A percentile compares a stretch with the other conserved stretches of the same genome.
These are phyloP conservation scores for Aspergillus unguis DNA, from an alignment of 2,329 filamentous ascomycete species.

Conservation along the genomic window DNA sequence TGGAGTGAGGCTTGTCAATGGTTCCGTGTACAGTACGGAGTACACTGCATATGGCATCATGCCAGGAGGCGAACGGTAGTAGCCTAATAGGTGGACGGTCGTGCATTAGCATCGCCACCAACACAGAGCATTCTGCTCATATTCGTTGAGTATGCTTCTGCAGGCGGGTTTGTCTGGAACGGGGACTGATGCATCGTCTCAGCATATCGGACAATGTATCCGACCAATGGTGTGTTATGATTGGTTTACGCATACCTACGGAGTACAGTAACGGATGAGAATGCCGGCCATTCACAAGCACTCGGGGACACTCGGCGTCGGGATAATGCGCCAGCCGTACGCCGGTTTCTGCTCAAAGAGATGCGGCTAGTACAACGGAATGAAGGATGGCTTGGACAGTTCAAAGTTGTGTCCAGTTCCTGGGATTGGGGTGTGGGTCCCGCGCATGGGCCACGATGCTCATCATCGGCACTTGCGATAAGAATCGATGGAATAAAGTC, in stretches of 20 bases:
- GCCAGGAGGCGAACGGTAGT: background rate
- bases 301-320: background rate
- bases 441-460: background rate
- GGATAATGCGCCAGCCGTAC: background rate
- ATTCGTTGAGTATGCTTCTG: conserved; percentile 14
- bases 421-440: background rate
- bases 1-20: conserved; percentile 5
- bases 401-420: background rate
- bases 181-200: conserved; percentile 19
- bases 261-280: background rate
- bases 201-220: background rate
- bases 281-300: background rate
- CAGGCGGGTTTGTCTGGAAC: conserved; percentile 19
- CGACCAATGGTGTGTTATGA: background rate
- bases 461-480: too few species aligned
- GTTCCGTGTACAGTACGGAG: background rate
- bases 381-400: background rate
- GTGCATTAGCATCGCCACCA: conserved; percentile 18
- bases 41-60: conserved; percentile 4
- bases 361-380: background rate
- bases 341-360: background rate
- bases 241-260: background rate
- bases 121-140: conserved; percentile 9
- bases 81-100: background rate
- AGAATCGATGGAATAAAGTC: too few species aligned